Conservation (phyloP, 345 rosid species). For the Melastoma malabathricum region DNA sequence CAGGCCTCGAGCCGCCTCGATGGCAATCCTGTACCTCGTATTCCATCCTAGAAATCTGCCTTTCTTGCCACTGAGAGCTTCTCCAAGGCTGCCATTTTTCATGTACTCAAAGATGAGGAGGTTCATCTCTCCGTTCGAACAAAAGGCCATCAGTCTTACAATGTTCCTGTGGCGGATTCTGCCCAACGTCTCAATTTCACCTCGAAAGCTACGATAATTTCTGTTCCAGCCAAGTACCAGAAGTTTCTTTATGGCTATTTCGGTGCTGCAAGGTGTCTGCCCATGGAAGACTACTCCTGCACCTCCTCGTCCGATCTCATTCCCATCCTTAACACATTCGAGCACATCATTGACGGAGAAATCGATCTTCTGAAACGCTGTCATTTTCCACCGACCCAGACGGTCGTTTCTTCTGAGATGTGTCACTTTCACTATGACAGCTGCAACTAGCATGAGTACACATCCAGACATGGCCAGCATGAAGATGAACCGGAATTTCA, state of each 20-base stretch:
- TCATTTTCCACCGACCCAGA: slow-evolving; percentile 39
- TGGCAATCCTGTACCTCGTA: slow-evolving; percentile 43
- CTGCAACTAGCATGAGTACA: slow-evolving; percentile 25
- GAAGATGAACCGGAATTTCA: slow-evolving; percentile 32
- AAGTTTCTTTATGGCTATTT: slow-evolving; percentile 55
- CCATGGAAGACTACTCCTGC: slow-evolving; percentile 62
- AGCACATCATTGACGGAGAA: slow-evolving; percentile 33
- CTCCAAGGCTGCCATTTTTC: slow-evolving; percentile 63
- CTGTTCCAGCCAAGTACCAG: slow-evolving; percentile 28
- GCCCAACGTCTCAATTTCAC: slow-evolving; percentile 55
- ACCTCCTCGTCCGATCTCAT: slow-evolving; percentile 60
- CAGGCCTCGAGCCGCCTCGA: slow-evolving; percentile 62
- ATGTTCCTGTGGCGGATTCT: slow-evolving; percentile 59
- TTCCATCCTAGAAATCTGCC: slow-evolving; percentile 45
- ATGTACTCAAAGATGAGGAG: slow-evolving; percentile 58
- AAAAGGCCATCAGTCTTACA: slow-evolving; percentile 51
- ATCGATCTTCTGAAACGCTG: slow-evolving; percentile 53
- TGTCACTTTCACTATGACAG: slow-evolving; percentile 37
- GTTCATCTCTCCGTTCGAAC: slow-evolving; percentile 50
- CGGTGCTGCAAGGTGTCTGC: slow-evolving; percentile 37
- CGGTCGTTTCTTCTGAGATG: slow-evolving; percentile 25
- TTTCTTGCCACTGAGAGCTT: slow-evolving; percentile 45
- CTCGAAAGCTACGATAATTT: slow-evolving; percentile 48
- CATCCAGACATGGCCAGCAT: slow-evolving; percentile 45
- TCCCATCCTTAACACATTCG: slow-evolving; percentile 52